Conservation (phyloP, 768 basidiomycete species). For the Pleurotus eryngii region DNA sequence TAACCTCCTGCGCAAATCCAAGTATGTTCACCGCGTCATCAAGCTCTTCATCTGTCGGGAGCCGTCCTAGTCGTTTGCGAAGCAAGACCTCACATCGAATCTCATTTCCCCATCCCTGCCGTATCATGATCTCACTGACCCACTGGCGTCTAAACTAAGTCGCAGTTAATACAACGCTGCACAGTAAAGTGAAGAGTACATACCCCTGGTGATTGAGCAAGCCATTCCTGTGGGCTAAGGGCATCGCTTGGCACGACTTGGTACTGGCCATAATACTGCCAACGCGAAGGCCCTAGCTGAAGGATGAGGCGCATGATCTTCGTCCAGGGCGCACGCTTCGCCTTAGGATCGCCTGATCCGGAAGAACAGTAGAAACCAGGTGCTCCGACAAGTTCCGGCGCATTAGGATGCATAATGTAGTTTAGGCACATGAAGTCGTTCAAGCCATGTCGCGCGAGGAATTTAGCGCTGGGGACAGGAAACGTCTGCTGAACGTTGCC, state of each 20-base stretch:
- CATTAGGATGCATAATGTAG: conserved; percentile 29
- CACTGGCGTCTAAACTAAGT: conserved; percentile 24
- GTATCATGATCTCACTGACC: conserved; percentile 22
- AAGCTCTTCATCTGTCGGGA: conserved; percentile 23
- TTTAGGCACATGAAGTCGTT: conserved; percentile 32
- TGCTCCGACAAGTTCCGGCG: conserved; percentile 30
- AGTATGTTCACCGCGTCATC: conserved; percentile 2
- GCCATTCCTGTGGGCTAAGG: conserved; percentile 26
- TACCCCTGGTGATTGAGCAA: conserved; percentile 1
- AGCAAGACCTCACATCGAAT: conserved; percentile 14
- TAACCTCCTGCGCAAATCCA: conserved; percentile 11
- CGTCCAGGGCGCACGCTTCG: not conserved
- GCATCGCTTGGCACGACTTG: conserved; percentile 3
- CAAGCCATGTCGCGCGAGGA: conserved; percentile 23
- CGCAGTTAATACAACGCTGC: not conserved
- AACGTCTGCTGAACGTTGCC: conserved; percentile 28
- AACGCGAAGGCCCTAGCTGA: conserved; percentile 11
- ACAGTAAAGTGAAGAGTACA: not conserved
- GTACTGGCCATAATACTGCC: conserved; percentile 32
- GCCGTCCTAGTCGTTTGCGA: conserved; percentile 19
- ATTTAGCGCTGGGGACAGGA: conserved; percentile 17
- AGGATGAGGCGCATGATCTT: conserved; percentile 8
- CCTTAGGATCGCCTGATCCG: not conserved
- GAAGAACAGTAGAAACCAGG: conserved; percentile 28
- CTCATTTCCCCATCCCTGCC: conserved; percentile 22